phyloP scores from a whole-genome alignment of 176 grass and related monocot species.

The Paspalum vaginatum region DNA sequence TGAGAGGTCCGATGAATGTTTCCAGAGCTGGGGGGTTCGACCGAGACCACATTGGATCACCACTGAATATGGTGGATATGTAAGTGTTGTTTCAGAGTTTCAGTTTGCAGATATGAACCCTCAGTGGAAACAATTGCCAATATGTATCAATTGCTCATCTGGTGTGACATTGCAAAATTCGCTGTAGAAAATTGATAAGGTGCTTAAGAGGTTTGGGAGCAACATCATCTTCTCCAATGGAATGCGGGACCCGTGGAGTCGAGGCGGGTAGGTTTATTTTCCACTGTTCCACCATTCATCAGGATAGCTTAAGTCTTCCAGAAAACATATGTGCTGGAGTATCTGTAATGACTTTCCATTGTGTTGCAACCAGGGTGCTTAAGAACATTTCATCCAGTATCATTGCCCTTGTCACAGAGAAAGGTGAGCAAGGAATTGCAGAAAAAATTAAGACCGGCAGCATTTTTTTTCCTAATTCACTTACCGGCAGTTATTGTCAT shows the following conservation, averaged over 20 bases:
- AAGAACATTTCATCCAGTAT: conserved; percentile 94
- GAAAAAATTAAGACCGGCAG: background rate
- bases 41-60: conserved; percentile 87
- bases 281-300: conserved; percentile 21
- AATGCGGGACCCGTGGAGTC: conserved; percentile 96
- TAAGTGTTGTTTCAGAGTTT: conserved; percentile 44
- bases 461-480: conserved; percentile 10
- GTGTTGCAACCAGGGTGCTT: conserved; percentile 66
- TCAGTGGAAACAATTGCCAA: background rate
- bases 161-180: background rate
- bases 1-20: conserved; percentile 49
- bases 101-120: background rate
- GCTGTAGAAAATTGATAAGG: conserved; percentile 72
- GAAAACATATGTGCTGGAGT: background rate
- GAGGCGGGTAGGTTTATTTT: conserved; percentile 64
- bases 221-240: conserved; percentile 98
- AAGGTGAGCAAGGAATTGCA: conserved; percentile 54
- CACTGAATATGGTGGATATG: conserved; percentile 89
- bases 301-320: conserved; percentile 14
- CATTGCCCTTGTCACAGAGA: conserved; percentile 77
- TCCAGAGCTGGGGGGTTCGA: conserved; percentile 50
- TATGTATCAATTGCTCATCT: conserved; percentile 13
- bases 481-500: conserved; percentile 4
- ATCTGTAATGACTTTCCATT: background rate
- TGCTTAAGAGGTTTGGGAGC: conserved; percentile 85